These are phyloP conservation scores for Trichothecium sympodiale DNA, from an alignment of 2,329 filamentous ascomycete genomes.

Conservation along the genomic window DNA sequence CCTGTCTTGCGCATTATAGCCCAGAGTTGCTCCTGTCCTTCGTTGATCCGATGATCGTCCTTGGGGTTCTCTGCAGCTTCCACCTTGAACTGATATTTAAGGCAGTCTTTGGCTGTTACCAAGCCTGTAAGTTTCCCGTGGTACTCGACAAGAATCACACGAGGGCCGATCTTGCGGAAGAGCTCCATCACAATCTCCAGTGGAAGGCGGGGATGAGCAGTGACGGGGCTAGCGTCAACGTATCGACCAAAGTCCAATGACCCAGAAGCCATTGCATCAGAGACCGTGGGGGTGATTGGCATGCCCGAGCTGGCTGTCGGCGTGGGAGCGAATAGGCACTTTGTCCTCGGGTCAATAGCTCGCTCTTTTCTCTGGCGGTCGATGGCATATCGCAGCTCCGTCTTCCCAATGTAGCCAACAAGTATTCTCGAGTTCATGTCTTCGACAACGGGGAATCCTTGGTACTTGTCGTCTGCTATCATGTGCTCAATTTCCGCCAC, in stretches of 20 bases:
- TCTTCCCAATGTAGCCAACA: constrained; percentile 85
- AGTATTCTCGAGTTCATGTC: constrained; percentile 59
- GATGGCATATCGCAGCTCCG: constrained; percentile 83
- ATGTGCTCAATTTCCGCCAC: constrained; percentile 69
- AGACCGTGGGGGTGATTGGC: constrained; percentile 33
- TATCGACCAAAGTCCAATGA: constrained; percentile 75
- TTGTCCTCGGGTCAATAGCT: constrained; percentile 53
- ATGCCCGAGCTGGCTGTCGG: constrained; percentile 14
- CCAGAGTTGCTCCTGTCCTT: constrained; percentile 58
- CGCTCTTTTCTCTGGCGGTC: constrained; percentile 64
- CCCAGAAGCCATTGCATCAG: constrained; percentile 43
- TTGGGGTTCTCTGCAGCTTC: constrained; percentile 72
- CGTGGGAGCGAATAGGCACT: constrained; percentile 60
- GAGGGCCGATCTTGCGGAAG: constrained; percentile 93
- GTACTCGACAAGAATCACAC: constrained; percentile 87
- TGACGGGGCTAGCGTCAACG: constrained; percentile 79
- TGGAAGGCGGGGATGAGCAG: constrained; percentile 80
- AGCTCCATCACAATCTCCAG: constrained; percentile 97
- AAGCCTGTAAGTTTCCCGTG: constrained; percentile 73
- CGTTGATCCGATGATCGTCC: constrained; percentile 42
- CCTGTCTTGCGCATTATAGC: constrained; percentile 38
- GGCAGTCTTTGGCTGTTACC: constrained; percentile 91
- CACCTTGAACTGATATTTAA: constrained; percentile 95
- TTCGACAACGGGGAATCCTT: constrained; percentile 88
- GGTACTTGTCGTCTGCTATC: constrained; percentile 68